These are phyloP conservation scores for Neonectria neomacrospora DNA, from an alignment of 2,329 filamentous ascomycete genomes.

Conservation along the genomic window DNA sequence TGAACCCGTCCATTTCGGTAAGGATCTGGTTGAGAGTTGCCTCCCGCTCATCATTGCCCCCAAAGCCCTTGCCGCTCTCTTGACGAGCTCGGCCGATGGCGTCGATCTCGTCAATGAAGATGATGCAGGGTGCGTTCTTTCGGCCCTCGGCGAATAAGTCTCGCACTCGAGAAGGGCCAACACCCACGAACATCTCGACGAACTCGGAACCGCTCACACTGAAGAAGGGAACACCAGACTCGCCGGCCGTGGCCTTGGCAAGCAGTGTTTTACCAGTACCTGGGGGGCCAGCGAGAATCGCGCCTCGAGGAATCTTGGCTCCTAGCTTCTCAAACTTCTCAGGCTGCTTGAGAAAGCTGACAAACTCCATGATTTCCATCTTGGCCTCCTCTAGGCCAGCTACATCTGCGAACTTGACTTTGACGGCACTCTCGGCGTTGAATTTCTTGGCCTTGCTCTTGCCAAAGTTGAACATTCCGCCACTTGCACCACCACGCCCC, in stretches of 20 bases:
- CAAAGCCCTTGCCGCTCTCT: constrained; percentile 76
- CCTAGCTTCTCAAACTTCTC: constrained; percentile 92
- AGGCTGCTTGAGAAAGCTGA: constrained; percentile 94
- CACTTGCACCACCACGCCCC: constrained; percentile 70
- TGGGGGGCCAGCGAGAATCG: constrained; percentile 95
- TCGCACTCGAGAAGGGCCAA: constrained; percentile 93
- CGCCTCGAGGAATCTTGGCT: constrained; percentile 96
- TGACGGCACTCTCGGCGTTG: constrained; percentile 95
- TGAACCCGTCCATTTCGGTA: constrained; percentile 99
- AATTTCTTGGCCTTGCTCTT: constrained; percentile 97
- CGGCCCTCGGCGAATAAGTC: constrained; percentile 94
- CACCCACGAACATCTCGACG: constrained; percentile 99
- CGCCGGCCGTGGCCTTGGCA: constrained; percentile 96
- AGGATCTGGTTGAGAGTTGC: constrained; percentile 97
- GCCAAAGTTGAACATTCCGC: constrained; percentile 94
- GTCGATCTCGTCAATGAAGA: constrained; percentile 99
- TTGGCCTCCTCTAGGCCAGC: constrained; percentile 99
- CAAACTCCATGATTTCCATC: constrained; percentile 98
- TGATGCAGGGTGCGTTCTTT: constrained; percentile 97
- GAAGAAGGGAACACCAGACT: constrained; percentile 97
- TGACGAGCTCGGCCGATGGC: constrained; percentile 92
- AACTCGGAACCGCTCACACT: constrained; percentile 99
- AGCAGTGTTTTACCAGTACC: constrained; percentile 98
- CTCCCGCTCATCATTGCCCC: constrained; percentile 97
- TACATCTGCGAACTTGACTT: constrained; percentile 96